Evolutionary conservation across 352 stramenopile species (phyloP).

Genomic region (Phytophthora idaei): DNA sequence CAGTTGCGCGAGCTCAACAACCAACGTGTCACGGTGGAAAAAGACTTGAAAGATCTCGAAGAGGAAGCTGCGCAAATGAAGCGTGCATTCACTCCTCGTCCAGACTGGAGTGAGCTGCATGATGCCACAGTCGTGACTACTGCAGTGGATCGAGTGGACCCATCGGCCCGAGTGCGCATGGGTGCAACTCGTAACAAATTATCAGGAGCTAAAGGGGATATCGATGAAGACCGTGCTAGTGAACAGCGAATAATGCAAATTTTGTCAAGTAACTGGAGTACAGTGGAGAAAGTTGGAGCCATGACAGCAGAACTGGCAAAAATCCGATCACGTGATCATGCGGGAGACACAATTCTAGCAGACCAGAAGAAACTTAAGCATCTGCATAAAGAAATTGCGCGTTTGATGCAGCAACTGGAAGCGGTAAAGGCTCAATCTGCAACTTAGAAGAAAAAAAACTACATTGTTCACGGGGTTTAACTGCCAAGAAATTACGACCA

Average conservation of each 20-base stretch:
- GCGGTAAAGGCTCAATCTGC: constrained; percentile 29
- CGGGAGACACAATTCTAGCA: constrained; percentile 45
- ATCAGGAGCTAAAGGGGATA: constrained; percentile 14
- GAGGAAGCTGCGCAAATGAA: constrained; percentile 51
- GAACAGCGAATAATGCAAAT: constrained; percentile 51
- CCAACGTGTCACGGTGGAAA: constrained; percentile 26
- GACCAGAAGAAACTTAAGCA: constrained; percentile 67
- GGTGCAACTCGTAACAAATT: constrained; percentile 32
- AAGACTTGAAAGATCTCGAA: constrained; percentile 35
- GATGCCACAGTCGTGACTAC: constrained; percentile 60
- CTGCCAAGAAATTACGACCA: constrained; percentile 23
- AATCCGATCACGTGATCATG: constrained; percentile 59
- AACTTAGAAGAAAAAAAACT: constrained; percentile 18
- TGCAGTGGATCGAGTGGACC: constrained; percentile 48
- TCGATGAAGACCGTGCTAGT: constrained; percentile 54
- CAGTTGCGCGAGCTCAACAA: constrained; percentile 42
- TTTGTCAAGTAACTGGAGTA: constrained; percentile 63
- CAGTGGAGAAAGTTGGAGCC: constrained; percentile 63
- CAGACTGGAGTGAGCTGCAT: constrained; percentile 66
- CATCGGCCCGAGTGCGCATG: constrained; percentile 43
- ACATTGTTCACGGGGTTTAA: constrained; percentile 25
- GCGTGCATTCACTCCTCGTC: constrained; percentile 64
- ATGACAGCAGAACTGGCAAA: constrained; percentile 54
- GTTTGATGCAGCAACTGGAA: constrained; percentile 61
- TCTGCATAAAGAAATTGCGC: constrained; percentile 62